These are phyloP conservation scores for Trichosporon asahii DNA, from an alignment of 1,284 basidiomycete species.

Conservation along the genomic window DNA sequence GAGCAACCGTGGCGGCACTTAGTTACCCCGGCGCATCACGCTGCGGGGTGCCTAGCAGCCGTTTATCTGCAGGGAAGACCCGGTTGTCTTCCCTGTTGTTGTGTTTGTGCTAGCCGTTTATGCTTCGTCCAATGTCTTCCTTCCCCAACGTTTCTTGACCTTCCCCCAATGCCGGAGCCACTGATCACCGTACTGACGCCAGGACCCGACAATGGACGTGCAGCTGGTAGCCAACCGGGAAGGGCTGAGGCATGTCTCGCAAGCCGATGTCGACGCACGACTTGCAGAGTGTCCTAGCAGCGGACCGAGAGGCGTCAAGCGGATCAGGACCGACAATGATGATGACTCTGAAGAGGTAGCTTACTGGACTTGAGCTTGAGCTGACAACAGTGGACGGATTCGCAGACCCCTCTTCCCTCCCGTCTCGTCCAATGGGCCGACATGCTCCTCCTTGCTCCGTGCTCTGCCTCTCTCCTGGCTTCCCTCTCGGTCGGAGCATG, in stretches of 20 bases:
- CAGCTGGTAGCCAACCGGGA: background rate
- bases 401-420: background rate
- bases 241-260: background rate
- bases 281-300: background rate
- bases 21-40: background rate
- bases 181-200: background rate
- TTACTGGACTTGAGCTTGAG: too few relatives aligned
- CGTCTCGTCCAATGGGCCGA: constrained; percentile 68
- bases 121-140: background rate
- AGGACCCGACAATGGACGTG: background rate
- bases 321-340: background rate
- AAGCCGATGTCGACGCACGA: background rate
- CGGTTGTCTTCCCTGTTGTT: too few relatives aligned
- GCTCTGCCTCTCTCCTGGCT: constrained; percentile 88
- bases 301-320: background rate
- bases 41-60: background rate
- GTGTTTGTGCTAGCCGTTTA: too few relatives aligned
- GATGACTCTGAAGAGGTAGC: constrained; percentile 1
- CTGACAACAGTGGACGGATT: background rate
- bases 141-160: background rate
- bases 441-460: constrained; percentile 86
- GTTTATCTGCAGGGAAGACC: background rate
- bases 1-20: background rate
- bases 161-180: background rate
- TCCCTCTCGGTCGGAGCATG: constrained; percentile 85